A percentile compares a stretch with the other conserved stretches of the same genome.
phyloP scores from a whole-genome alignment of 345 rosid genomes.

The Populus nigra region DNA sequence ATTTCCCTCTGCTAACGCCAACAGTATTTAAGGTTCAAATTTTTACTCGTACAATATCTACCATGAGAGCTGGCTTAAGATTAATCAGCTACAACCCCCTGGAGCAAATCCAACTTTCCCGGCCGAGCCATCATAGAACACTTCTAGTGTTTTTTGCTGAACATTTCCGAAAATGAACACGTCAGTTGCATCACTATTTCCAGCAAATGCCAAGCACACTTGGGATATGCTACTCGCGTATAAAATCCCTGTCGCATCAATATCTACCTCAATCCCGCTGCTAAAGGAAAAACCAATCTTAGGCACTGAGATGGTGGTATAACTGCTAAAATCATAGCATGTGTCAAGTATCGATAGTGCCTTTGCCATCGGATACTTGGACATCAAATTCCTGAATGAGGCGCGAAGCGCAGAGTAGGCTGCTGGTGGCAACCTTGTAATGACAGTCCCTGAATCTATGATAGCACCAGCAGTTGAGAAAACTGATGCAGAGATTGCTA shows the following conservation, averaged over 20 bases:
- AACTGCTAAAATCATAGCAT: constrained; percentile 59
- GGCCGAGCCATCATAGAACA: constrained; percentile 61
- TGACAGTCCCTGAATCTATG: constrained; percentile 91
- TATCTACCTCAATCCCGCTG: constrained; percentile 44
- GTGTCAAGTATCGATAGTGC: constrained; percentile 70
- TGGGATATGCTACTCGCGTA: constrained; percentile 41
- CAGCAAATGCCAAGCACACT: constrained; percentile 82
- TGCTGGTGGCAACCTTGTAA: constrained; percentile 65
- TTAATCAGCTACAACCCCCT: constrained; percentile 47
- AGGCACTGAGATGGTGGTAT: constrained; percentile 38
- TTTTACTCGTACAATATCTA: not conserved
- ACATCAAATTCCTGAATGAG: constrained; percentile 53
- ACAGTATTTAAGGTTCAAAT: no score
- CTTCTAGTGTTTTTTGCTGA: constrained; percentile 70
- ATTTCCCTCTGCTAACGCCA: no score
- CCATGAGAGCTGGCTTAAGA: not conserved
- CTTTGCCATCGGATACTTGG: constrained; percentile 50
- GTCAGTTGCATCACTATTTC: constrained; percentile 48
- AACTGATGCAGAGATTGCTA: constrained; percentile 43
- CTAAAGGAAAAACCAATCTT: constrained; percentile 46
- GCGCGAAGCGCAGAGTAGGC: constrained; percentile 50
- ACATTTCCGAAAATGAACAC: constrained; percentile 62
- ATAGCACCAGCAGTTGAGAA: constrained; percentile 54
- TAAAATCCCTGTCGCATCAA: constrained; percentile 45
- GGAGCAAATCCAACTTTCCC: constrained; percentile 67